Conservation (phyloP, 2,329 filamentous ascomycete genomes). For the Cryphonectria carpinicola region DNA sequence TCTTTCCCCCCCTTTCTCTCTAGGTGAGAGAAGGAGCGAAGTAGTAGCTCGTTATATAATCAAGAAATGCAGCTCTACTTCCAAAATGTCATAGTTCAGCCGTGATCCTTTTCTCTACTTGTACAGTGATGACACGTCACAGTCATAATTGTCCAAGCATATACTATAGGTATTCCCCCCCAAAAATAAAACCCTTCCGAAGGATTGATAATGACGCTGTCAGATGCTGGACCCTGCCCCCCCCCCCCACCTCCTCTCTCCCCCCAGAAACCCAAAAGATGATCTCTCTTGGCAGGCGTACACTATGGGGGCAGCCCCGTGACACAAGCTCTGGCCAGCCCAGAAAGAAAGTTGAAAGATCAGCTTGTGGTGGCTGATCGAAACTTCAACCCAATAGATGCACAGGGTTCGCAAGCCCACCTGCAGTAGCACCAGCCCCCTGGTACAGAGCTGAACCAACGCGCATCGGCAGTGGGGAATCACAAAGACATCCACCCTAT, state of each 20-base stretch:
- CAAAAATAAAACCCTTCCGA: not conserved
- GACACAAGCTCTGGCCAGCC: not conserved
- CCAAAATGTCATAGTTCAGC: too few species aligned
- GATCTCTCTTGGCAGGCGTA: not conserved
- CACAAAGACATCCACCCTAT: not conserved
- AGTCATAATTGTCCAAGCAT: not conserved
- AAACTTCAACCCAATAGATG: not conserved
- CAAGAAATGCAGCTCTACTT: too few species aligned
- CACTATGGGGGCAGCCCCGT: not conserved
- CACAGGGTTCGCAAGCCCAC: not conserved
- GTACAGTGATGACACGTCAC: not conserved
- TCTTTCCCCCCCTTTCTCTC: not conserved
- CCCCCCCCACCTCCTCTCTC: too few species aligned
- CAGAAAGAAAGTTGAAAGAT: not conserved
- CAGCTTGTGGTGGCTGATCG: not conserved
- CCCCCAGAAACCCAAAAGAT: not conserved
- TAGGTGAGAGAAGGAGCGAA: too few species aligned
- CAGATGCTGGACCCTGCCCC: not conserved
- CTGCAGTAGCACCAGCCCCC: not conserved
- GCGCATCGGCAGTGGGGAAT: not conserved
- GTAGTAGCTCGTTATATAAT: too few species aligned
- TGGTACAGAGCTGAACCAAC: not conserved
- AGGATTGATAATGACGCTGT: not conserved
- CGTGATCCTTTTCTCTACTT: not conserved
- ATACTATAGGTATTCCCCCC: not conserved